Evolutionary conservation across 192 early-diverging fungal genomes (phyloP), one percentile per base, ranked within the genome.

Genomic region (Linnemannia zychae): DNA sequence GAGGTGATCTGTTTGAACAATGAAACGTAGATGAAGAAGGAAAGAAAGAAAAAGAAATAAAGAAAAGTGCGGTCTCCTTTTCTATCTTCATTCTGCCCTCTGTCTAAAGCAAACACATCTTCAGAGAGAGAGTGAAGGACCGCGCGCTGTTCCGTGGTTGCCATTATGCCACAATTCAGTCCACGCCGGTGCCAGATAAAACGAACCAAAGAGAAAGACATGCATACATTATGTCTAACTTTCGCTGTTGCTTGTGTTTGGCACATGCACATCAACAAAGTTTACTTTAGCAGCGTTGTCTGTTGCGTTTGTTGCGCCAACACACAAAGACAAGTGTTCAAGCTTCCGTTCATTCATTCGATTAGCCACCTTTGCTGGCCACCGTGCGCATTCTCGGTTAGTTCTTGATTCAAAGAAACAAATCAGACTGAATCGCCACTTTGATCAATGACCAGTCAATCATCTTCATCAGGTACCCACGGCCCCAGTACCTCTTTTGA

Each of bases 281-380:
- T 63, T 63, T 24, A 63, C 57, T 63, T 63, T 63, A 63, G 28
- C 57, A 31, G 12, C 57, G 24, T n/a, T 28, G 31, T 63, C 24
- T 28, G 31, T 63, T 31, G 57, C 31, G 57, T 31, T 31, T 63
- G 57, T 63, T 63, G 57, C 57, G 57, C 57, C 57, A 63, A 63
- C 57, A 63, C 40, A 6, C 40, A 44, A 44, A 31, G 1, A 9
- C 7, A 20, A 20, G 20, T 24, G 24, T 33, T 28, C 12, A 63
- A 4, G 22, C 24, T 24, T 18, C 50, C 18, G 7, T 22, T 52
- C 50, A 57, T 57, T 57, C 52, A 24, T 7, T 24, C n/a, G n/a
- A 44, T 44, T 44, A 44, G 9, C 12, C 24, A 60, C n/a, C 24
- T 31, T 13, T 31, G 24, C 57, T 60, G 28, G 24, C 24, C 57